Base-by-base conservation (phyloP, 2,329 filamentous ascomycete genomes). In the Xylaria arbuscula region DNA sequence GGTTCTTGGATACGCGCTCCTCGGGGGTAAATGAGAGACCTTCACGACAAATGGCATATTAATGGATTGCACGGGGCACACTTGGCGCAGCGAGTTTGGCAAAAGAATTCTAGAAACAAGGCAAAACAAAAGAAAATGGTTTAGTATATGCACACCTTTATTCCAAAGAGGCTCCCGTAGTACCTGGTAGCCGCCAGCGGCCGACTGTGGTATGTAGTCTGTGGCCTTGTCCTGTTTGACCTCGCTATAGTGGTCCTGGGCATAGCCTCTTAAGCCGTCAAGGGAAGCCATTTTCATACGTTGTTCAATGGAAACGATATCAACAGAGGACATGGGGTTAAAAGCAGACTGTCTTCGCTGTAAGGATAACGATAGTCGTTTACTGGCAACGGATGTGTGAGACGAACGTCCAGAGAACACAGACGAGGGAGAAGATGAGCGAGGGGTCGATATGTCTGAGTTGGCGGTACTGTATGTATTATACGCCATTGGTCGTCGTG, bases 21-120 rank as follows among this genome's bases (percentile, higher is more conserved):
- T 90, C 88, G 40, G 88, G 88, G 15, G 84, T 87, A 77, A 90
- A 91, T 48, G 88, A 86, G 59, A 90, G 86, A 74, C 89, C 89
- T 90, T 62, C n/a, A 59, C n/a, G 56, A 40, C 34, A 62, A 24
- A 56, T 13, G 45, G 45, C 8, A 62, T 10, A 66, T 68, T 50
- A 69, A 64, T 58, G 62, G 17, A 10, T 15, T 45, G 58, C 32
- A 59, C 38, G 19, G 38, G 28, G 36, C n/a, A 55, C 15, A 47
- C 40, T 50, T 59, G 60, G 57, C 47, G 62, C 28, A 38, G 28
- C 28, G 47, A 55, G 34, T 48, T 53, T 48, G 34, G 48, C 47
- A 64, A 62, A 42, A 38, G 19, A 24, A 10, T 24, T 24, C n/a
- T 22, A 24, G 2, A 22, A 19, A 15, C 13, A 59, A 61, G 66